Evolutionary conservation across 768 basidiomycete genomes (phyloP).

Genomic region (Mycena polygramma): DNA sequence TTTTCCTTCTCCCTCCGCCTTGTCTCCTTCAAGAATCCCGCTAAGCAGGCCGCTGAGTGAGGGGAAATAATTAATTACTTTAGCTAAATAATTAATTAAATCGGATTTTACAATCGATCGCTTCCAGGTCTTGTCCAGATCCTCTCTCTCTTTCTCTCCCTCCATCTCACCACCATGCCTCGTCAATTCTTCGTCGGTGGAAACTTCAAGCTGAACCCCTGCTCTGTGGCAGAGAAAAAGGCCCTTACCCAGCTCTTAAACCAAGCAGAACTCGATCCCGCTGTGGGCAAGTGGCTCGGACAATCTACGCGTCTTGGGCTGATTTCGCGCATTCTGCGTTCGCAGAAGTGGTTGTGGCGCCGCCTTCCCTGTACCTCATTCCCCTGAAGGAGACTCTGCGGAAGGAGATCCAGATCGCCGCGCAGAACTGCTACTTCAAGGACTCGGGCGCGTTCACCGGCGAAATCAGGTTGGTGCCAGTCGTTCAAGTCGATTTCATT

Average conservation of each 20-base stretch:
- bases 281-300: conserved; percentile 69
- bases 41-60: too few species aligned
- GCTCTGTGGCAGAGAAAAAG: conserved; percentile 71
- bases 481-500: too few species aligned
- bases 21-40: too few species aligned
- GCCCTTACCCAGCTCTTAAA: conserved; percentile 81
- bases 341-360: conserved; percentile 93
- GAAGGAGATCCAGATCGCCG: conserved; percentile 82
- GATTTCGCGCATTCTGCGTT: neutral
- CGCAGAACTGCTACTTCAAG: conserved; percentile 93
- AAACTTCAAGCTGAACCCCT: conserved; percentile 99
- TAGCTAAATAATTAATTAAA: neutral
- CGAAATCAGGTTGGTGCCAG: conserved; percentile 82
- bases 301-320: conserved; percentile 29
- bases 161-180: conserved; percentile 59
- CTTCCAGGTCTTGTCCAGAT: neutral
- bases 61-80: too few species aligned
- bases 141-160: neutral
- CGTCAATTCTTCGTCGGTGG: conserved; percentile 96
- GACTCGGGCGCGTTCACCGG: conserved; percentile 94
- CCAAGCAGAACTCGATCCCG: conserved; percentile 80
- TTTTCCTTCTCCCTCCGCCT: too few species aligned
- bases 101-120: neutral
- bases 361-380: conserved; percentile 90
- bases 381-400: conserved; percentile 72